Evolutionary conservation across 306 rosid genomes (phyloP).

Genomic region (Quercus agrifolia): DNA sequence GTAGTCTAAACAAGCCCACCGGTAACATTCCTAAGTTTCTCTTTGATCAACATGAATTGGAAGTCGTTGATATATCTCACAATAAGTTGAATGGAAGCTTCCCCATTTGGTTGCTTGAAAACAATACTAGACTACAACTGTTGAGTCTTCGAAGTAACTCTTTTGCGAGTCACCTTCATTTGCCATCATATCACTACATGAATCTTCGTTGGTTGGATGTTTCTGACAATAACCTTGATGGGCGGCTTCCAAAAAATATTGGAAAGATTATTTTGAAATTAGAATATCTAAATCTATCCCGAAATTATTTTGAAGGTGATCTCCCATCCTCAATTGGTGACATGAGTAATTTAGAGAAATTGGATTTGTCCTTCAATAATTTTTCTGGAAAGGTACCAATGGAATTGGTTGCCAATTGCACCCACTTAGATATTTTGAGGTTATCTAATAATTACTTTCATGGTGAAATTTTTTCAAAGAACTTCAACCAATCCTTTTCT

Average conservation of each 20-base stretch:
- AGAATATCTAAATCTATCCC: background rate
- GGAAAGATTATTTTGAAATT: background rate
- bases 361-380: background rate
- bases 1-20: background rate
- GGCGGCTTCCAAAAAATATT: background rate
- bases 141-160: background rate
- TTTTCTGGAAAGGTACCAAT: background rate
- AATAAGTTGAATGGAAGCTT: slow-evolving; percentile 17
- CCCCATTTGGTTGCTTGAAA: slow-evolving; percentile 25
- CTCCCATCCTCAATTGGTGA: too few species aligned
- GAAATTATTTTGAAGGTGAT: slow-evolving; percentile 14
- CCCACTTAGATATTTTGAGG: background rate
- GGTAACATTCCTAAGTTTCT: slow-evolving; percentile 16
- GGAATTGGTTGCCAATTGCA: background rate
- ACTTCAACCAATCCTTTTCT: background rate
- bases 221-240: slow-evolving; percentile 18
- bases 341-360: fast-evolving
- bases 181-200: background rate
- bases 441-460: background rate
- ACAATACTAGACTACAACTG: slow-evolving; percentile 19
- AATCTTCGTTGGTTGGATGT: background rate
- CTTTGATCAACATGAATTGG: slow-evolving; percentile 10
- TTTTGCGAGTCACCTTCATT: slow-evolving; percentile 1
- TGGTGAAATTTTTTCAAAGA: background rate
- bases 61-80: background rate